Conservation (phyloP, 1,284 basidiomycete species). For the Cerioporus squamosus region DNA sequence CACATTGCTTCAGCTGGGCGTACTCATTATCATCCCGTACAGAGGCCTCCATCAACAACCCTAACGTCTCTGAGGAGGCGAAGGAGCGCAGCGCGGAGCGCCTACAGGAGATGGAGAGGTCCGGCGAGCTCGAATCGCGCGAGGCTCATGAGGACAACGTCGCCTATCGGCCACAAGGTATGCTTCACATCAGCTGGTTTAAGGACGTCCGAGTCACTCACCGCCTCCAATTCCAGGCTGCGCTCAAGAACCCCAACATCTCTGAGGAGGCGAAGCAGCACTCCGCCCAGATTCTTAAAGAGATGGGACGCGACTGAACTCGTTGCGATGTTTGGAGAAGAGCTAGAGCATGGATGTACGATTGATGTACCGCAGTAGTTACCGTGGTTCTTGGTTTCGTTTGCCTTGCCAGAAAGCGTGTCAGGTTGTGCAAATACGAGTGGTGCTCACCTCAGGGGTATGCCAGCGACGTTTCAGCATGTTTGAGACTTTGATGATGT, state of each 20-base stretch:
- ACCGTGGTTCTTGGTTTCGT: no score
- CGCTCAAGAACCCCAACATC: slow-evolving; percentile 41
- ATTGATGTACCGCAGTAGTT: not conserved
- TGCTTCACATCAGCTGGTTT: no score
- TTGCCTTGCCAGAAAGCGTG: not conserved
- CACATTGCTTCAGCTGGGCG: not conserved
- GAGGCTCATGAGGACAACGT: slow-evolving; percentile 21
- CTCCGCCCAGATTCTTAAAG: slow-evolving; percentile 34
- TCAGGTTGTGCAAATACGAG: no score
- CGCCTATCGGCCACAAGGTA: slow-evolving; percentile 29
- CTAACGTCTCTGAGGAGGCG: slow-evolving; percentile 50
- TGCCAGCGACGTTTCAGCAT: slow-evolving; percentile 45
- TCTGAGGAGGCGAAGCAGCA: slow-evolving; percentile 50
- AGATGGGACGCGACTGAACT: slow-evolving; percentile 1
- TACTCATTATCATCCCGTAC: not conserved
- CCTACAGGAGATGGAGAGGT: slow-evolving; percentile 41
- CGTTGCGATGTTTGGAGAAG: not conserved
- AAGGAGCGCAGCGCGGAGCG: slow-evolving; percentile 49
- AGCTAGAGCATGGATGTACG: not conserved
- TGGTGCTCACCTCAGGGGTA: not conserved
- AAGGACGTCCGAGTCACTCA: no score
- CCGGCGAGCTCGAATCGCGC: slow-evolving; percentile 13
- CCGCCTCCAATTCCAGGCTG: slow-evolving; percentile 16
- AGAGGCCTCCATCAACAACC: slow-evolving; percentile 47
- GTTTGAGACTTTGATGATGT: slow-evolving; percentile 81